Base-by-base conservation (phyloP, 345 rosid genomes). In the Salix suchowensis region DNA sequence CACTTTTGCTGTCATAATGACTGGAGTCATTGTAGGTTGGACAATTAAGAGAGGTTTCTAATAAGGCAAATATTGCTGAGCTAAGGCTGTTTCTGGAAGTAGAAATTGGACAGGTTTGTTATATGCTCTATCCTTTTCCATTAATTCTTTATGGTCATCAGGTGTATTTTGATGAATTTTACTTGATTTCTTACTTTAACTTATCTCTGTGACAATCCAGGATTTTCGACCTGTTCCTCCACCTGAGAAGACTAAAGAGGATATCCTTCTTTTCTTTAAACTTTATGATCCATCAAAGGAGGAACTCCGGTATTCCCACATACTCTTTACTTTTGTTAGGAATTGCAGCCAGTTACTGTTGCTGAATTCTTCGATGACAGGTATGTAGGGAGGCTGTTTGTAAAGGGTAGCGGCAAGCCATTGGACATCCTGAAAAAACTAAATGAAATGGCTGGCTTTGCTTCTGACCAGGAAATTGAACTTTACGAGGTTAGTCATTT, bases 381-480 rank as follows among this genome's bases (percentile, higher is more conserved):
- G 69, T 96, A 85, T 80, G 88, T 91, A 66, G 99, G 98, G 52
- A 87, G 97, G 82, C 87, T 96, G 12, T 89, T 91, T 76, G 92
- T 94, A 75, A 92, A 92, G 88, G 86, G 87, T 73, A 83, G 89
- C 80, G 83, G 89, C 60, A 96, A 89, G 86, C 98, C 97, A 28
- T 73, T 88, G 74, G 99, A 96, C 74, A 88, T 91, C 71, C 68
- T 92, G 71, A 77, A 85, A 36, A 92, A 85, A 85, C 75, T 96
- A 64, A 96, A 91, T 86, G 88, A 88, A 83, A 85, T 96, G 97
- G 98, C 95, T 75, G 95, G 98, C 71, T 96, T 89, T 88, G 73
- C 87, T 73, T 89, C 90, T 76, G 97, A 92, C 81, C 94, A 90
- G 80, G 97, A 92, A 78, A 87, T 96, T 75, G 93, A 92, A 61